A percentile compares a stretch with the other conserved stretches of the same genome.
Evolutionary conservation across 345 rosid genomes (phyloP).

Genomic region (Atalantia buxifolia): DNA sequence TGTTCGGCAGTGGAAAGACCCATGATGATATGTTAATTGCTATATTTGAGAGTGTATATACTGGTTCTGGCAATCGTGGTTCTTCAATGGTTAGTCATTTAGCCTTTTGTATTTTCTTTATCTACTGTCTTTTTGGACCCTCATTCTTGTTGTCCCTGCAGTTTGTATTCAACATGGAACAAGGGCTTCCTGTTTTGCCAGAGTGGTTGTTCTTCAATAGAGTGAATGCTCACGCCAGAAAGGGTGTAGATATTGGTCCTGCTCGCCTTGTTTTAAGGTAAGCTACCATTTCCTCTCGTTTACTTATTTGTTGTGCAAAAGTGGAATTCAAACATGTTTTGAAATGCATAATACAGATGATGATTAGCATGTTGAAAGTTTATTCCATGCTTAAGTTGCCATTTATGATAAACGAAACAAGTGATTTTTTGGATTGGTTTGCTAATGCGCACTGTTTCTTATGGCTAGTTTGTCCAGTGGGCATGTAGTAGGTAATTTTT

Average conservation of each 20-base stretch:
- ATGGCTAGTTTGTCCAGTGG: slow-evolving; percentile 74
- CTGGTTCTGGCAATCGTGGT: slow-evolving; percentile 90
- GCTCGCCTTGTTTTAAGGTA: slow-evolving; percentile 73
- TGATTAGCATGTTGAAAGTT: not conserved
- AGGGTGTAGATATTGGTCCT: slow-evolving; percentile 78
- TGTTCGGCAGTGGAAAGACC: slow-evolving; percentile 67
- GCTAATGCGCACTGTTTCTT: slow-evolving; percentile 20
- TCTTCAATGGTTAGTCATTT: slow-evolving; percentile 78
- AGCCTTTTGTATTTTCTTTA: slow-evolving; percentile 6
- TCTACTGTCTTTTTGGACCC: slow-evolving; percentile 1
- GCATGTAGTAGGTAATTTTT: slow-evolving; percentile 82
- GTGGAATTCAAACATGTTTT: not conserved
- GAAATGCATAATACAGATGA: slow-evolving; percentile 1
- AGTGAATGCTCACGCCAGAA: slow-evolving; percentile 81
- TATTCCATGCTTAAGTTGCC: not conserved
- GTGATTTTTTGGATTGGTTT: slow-evolving; percentile 10
- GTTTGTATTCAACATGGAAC: slow-evolving; percentile 86
- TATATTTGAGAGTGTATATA: slow-evolving; percentile 77
- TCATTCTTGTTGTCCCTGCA: slow-evolving; percentile 35
- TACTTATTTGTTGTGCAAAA: not conserved
- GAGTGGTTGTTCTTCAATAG: slow-evolving; percentile 89
- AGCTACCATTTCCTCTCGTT: not conserved
- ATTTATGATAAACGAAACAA: not conserved
- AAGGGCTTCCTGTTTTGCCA: slow-evolving; percentile 81
- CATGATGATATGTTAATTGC: slow-evolving; percentile 76